phyloP scores from a whole-genome alignment of 2,329 filamentous ascomycete species.

The Beauveria medogensis region DNA sequence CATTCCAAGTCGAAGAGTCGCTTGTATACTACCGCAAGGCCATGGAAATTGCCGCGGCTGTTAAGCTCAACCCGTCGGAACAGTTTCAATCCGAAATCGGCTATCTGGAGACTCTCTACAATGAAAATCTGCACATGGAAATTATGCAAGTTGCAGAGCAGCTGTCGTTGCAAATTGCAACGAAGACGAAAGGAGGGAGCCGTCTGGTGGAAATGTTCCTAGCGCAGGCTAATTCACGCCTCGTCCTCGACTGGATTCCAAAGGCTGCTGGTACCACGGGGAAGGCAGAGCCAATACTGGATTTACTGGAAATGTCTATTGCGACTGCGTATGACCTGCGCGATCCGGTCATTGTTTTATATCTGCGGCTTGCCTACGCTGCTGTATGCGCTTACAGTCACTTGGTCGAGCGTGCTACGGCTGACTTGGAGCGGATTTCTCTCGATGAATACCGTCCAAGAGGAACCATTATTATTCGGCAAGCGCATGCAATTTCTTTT shows the following conservation, averaged over 20 bases:
- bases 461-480: slow-evolving; percentile 30
- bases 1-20: slow-evolving; percentile 24
- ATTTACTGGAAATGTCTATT: slow-evolving; percentile 24
- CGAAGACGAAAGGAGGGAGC: slow-evolving; percentile 18
- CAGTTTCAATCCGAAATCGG: slow-evolving; percentile 30
- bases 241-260: slow-evolving; percentile 32
- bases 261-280: slow-evolving; percentile 29
- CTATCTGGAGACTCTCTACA: slow-evolving; percentile 29
- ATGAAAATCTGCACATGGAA: slow-evolving; percentile 27
- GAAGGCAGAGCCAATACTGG: slow-evolving; percentile 22
- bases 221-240: slow-evolving; percentile 24
- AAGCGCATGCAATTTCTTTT: slow-evolving; percentile 32
- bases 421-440: slow-evolving; percentile 28
- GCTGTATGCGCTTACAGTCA: slow-evolving; percentile 27
- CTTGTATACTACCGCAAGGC: slow-evolving; percentile 30
- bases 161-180: slow-evolving; percentile 21
- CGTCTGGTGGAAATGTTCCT: slow-evolving; percentile 29
- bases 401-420: slow-evolving; percentile 26
- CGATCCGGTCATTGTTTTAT: slow-evolving; percentile 29
- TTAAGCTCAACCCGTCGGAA: slow-evolving; percentile 21
- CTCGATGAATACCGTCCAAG: slow-evolving; percentile 30
- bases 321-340: slow-evolving; percentile 25
- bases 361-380: slow-evolving; percentile 30
- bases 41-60: slow-evolving; percentile 21
- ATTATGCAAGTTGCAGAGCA: slow-evolving; percentile 28